Percentiles rank a stretch among this genome's conserved stretches.
These are phyloP conservation scores for Populus hybrid DNA, from an alignment of 441 rosid species.

Conservation along the genomic window DNA sequence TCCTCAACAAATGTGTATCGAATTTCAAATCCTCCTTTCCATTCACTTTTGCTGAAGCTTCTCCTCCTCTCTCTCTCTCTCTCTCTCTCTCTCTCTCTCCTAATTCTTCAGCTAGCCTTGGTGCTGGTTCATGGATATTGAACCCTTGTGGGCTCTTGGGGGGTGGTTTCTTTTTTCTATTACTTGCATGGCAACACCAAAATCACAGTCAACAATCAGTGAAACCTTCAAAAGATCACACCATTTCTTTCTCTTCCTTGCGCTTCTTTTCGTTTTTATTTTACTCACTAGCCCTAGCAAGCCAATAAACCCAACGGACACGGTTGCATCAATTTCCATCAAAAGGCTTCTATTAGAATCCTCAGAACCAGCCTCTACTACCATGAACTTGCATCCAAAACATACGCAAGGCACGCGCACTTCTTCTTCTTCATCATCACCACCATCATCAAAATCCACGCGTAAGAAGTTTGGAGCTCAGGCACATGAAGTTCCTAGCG, in stretches of 20 bases:
- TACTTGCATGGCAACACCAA: slow-evolving; percentile 67
- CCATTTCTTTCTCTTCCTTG: slow-evolving; percentile 30
- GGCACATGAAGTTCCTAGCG: slow-evolving; percentile 35
- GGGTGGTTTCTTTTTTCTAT: slow-evolving; percentile 59
- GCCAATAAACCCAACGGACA: slow-evolving; percentile 16
- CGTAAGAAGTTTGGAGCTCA: slow-evolving; percentile 38
- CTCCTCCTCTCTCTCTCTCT: slow-evolving; percentile 16
- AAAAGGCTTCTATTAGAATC: slow-evolving; percentile 53
- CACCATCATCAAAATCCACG: slow-evolving; percentile 15
- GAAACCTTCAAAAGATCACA: slow-evolving; percentile 24
- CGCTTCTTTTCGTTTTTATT: slow-evolving; percentile 40
- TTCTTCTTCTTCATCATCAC: slow-evolving; percentile 15
- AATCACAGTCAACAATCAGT: slow-evolving; percentile 25
- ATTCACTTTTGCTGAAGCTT: slow-evolving; percentile 41
- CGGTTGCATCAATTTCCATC: slow-evolving; percentile 24
- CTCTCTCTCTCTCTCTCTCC: slow-evolving; percentile 6
- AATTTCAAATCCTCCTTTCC: slow-evolving; percentile 47
- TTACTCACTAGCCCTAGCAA: slow-evolving; percentile 33
- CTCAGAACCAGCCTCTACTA: slow-evolving; percentile 31
- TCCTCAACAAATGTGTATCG: slow-evolving; percentile 37
- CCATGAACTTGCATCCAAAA: slow-evolving; percentile 45
- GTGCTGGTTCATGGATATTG: slow-evolving; percentile 94
- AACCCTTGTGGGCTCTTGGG: slow-evolving; percentile 88
- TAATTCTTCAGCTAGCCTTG: slow-evolving; percentile 34
- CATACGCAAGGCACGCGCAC: slow-evolving; percentile 8